These are phyloP conservation scores for Pulveroboletus sp. DNA, from an alignment of 768 basidiomycete genomes.

Conservation along the genomic window DNA sequence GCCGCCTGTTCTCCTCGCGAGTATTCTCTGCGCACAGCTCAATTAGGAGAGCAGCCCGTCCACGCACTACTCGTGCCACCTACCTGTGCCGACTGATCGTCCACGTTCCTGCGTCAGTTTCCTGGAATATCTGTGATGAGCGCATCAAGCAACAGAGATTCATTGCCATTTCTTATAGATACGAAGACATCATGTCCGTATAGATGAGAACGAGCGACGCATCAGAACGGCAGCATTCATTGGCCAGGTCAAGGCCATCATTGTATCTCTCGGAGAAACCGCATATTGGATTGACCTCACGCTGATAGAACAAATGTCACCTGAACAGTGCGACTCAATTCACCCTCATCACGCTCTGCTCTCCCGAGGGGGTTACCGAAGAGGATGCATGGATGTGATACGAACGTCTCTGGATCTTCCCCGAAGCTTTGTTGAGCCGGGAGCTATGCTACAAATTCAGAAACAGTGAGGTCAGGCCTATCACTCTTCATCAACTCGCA, in stretches of 20 bases:
- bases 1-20: conserved; percentile 19
- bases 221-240: neutral
- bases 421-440: conserved; percentile 20
- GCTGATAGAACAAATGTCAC: neutral
- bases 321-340: conserved; percentile 14
- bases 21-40: conserved; percentile 12
- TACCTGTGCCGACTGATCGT: conserved; percentile 19
- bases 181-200: conserved; percentile 1
- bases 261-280: conserved; percentile 5
- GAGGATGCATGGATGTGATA: conserved; percentile 13
- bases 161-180: conserved; percentile 18
- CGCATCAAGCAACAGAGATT: conserved; percentile 13
- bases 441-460: conserved; percentile 15
- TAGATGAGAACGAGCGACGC: neutral
- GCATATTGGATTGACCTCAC: conserved; percentile 25
- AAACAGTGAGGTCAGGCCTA: conserved; percentile 7
- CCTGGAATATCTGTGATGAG: conserved; percentile 1
- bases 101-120: neutral
- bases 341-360: conserved; percentile 21
- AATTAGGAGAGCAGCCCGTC: conserved; percentile 1
- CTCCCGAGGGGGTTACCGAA: neutral
- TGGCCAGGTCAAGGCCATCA: neutral
- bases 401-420: conserved; percentile 27
- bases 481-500: conserved; percentile 25
- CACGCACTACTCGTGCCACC: conserved; percentile 9